Evolutionary conservation across 225 moss, liverwort and hornwort genomes (phyloP), one percentile per base, ranked within the genome.

Genomic region (Lunularia cruciata): DNA sequence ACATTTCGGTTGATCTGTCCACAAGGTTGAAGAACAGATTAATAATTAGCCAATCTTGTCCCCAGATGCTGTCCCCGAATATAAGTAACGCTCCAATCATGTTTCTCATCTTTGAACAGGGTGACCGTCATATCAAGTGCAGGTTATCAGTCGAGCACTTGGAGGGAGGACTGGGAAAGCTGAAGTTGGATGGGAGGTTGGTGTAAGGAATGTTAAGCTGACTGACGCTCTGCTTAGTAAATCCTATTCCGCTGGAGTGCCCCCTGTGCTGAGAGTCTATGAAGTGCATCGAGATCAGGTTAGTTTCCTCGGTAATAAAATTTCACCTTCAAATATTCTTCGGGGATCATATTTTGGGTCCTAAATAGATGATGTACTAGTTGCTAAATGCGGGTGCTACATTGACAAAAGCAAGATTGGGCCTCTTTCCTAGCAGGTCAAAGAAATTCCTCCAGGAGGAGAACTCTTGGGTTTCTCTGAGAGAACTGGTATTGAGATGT

Each of bases 111-210:
- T 46, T 12, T 47, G 65, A 46, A 65, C 65, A 65, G 65, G 47
- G 20, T 65, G 46, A 65, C 20, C 47, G 47, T 65, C 47, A 65
- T 65, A 34, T 65, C 33, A 18, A 65, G 47, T 65, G 65, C 65
- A 96, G 89, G 92, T 92, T 53, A 35, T 67, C 23, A 67, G 67
- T 47, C 67, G 67, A 25, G 92, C 96, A 7, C 76, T 98, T 12
- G 96, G 96, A 89, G 96, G 96, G 28, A 90, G 79, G 79, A 98
- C 92, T 18, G 96, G 67, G 87, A 67, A 81, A 80, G 77, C 88
- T 12, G 70, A 85, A 18, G 86, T 72, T 43, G 96, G 96, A 33
- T 98, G 92, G 92, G 96, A 98, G 73, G 70, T 98, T 69, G 96
- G 96, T 40, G 57, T 98, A 82, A 72, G 87, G 47, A 68, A 83